These are phyloP conservation scores for Hebeloma cylindrosporum DNA, from an alignment of 768 basidiomycete species.

Conservation along the genomic window DNA sequence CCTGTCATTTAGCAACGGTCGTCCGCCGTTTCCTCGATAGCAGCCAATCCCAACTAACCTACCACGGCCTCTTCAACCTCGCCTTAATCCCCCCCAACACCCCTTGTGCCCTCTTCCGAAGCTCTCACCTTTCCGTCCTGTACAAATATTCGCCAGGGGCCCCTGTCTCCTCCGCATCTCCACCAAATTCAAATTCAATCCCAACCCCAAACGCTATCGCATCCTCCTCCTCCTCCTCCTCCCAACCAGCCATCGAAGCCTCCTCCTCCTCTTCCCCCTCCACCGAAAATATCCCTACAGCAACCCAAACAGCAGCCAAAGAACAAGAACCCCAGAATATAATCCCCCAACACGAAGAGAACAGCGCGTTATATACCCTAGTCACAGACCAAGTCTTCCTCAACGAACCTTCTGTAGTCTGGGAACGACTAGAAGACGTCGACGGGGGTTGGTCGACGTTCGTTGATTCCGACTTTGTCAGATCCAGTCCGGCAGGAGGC, in stretches of 20 bases:
- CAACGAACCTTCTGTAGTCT: constrained; percentile 76
- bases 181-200: constrained; percentile 7
- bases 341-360: constrained; percentile 20
- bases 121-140: constrained; percentile 85
- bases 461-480: constrained; percentile 69
- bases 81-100: constrained; percentile 54
- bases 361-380: constrained; percentile 68
- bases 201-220: constrained; percentile 2
- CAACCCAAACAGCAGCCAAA: no score
- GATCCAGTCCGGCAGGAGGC: constrained; percentile 69
- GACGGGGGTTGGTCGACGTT: constrained; percentile 79
- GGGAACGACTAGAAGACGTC: constrained; percentile 89
- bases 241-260: constrained; percentile 6
- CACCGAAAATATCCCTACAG: no score
- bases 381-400: constrained; percentile 85
- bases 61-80: constrained; percentile 82
- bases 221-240: constrained; percentile 14
- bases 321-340: not conserved
- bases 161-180: no score
- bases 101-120: constrained; percentile 87
- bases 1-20: constrained; percentile 51
- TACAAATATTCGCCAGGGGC: constrained; percentile 62
- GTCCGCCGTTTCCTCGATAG: constrained; percentile 68
- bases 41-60: constrained; percentile 82
- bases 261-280: not conserved